phyloP scores from a whole-genome alignment of 2,329 filamentous ascomycete genomes.

The Corinectria fuckeliana region DNA sequence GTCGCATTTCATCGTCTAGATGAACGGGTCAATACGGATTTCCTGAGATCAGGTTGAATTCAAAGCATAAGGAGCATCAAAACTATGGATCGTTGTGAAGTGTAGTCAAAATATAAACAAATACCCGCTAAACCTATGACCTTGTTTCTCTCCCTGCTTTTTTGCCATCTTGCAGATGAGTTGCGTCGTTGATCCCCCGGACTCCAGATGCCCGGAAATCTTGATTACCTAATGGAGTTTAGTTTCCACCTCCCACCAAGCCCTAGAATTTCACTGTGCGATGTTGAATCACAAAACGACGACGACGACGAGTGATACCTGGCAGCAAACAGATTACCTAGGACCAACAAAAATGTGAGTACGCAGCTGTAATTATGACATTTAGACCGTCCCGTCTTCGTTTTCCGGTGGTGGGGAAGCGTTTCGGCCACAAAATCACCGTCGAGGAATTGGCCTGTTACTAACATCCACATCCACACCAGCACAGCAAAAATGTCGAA shows the following conservation, averaged over 20 bases:
- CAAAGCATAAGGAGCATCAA: conserved; percentile 43
- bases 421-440: conserved; percentile 27
- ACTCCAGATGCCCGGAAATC: conserved; percentile 16
- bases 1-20: conserved; percentile 64
- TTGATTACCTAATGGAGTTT: conserved; percentile 51
- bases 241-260: conserved; percentile 49
- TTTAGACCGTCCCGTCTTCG: conserved; percentile 15
- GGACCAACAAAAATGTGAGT: conserved; percentile 49
- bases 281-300: conserved; percentile 50
- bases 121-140: conserved; percentile 32
- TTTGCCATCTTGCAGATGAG: conserved; percentile 4
- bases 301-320: conserved; percentile 41
- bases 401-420: conserved; percentile 26
- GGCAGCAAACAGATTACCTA: conserved; percentile 42
- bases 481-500: conserved; percentile 84
- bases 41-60: conserved; percentile 55
- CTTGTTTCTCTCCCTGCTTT: not conserved
- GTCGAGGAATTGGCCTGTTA: conserved; percentile 32
- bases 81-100: conserved; percentile 42
- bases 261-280: conserved; percentile 53
- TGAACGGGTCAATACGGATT: conserved; percentile 73
- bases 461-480: conserved; percentile 40
- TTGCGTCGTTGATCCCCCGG: conserved; percentile 18
- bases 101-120: conserved; percentile 41
- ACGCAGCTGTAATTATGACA: conserved; percentile 24